A percentile compares a stretch with the other conserved stretches of the same genome.
Evolutionary conservation across 106 monocot genomes (phyloP).

Genomic region (Cymbidium sinense): DNA sequence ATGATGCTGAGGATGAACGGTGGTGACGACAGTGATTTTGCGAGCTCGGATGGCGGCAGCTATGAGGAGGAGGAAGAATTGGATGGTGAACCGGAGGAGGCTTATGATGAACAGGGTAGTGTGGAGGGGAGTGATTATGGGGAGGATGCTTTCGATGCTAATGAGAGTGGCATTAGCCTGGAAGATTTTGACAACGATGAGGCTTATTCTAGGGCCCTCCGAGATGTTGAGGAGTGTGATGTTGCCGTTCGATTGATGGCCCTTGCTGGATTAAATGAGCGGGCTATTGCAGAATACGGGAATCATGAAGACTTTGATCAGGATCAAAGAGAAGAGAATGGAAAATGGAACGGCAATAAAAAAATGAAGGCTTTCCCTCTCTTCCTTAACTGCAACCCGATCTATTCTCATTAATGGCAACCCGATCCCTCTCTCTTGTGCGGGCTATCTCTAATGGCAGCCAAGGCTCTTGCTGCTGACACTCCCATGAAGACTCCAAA

Average conservation of each 20-base stretch:
- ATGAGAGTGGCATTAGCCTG: constrained; percentile 36
- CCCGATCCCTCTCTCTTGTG: too few relatives aligned
- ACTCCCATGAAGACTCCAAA: too few relatives aligned
- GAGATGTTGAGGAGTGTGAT: constrained; percentile 72
- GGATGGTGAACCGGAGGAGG: constrained; percentile 18
- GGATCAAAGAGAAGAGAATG: too few relatives aligned
- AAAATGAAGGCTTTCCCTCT: too few relatives aligned
- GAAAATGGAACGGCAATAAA: too few relatives aligned
- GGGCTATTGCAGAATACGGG: not conserved
- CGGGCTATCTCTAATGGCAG: too few relatives aligned
- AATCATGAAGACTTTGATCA: not conserved
- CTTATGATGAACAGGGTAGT: constrained; percentile 16
- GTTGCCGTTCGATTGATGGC: constrained; percentile 70
- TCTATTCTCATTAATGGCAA: too few relatives aligned
- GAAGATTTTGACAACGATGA: constrained; percentile 74
- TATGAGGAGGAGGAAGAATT: constrained; percentile 35
- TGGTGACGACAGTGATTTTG: constrained; percentile 28
- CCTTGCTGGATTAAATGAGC: constrained; percentile 62
- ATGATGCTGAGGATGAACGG: constrained; percentile 28
- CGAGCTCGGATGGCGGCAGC: constrained; percentile 41
- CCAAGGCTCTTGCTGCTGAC: too few relatives aligned
- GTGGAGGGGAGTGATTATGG: constrained; percentile 60
- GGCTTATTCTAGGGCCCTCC: constrained; percentile 78
- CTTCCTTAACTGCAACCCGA: too few relatives aligned
- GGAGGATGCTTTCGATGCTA: constrained; percentile 78